Conservation (phyloP, 768 basidiomycete species). For the Kwoniella sp. region DNA sequence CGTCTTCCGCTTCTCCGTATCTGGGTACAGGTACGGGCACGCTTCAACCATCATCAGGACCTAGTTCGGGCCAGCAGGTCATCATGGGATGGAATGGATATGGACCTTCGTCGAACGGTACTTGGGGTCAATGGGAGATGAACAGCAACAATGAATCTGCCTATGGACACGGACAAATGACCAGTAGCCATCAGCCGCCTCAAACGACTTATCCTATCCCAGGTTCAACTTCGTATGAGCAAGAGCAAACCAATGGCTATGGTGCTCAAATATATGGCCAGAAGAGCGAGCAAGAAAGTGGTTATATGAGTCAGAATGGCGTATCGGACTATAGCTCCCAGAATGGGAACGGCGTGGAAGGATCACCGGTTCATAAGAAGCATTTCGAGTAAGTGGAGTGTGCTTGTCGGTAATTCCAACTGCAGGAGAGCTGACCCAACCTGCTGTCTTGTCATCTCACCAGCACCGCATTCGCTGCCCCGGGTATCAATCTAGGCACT, state of each 20-base stretch:
- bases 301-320: not conserved
- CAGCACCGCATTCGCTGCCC: conserved; percentile 15
- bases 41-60: no score
- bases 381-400: conserved; percentile 10
- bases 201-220: not conserved
- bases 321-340: not conserved
- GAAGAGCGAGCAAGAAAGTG: not conserved
- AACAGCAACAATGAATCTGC: not conserved
- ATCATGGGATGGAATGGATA: conserved; percentile 1
- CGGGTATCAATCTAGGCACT: conserved; percentile 25
- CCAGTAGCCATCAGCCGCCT: not conserved
- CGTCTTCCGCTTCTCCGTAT: not conserved
- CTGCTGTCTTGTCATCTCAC: not conserved
- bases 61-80: not conserved
- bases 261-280: not conserved
- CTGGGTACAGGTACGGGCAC: no score
- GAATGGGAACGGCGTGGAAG: not conserved
- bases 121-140: not conserved
- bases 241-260: not conserved
- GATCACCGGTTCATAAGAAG: not conserved
- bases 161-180: not conserved
- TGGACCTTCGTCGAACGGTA: not conserved
- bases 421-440: no score
- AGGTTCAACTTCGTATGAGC: not conserved
- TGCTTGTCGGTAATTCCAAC: not conserved